Base-by-base conservation (phyloP, 139 green algal species). In the Haematococcus lacustris region DNA sequence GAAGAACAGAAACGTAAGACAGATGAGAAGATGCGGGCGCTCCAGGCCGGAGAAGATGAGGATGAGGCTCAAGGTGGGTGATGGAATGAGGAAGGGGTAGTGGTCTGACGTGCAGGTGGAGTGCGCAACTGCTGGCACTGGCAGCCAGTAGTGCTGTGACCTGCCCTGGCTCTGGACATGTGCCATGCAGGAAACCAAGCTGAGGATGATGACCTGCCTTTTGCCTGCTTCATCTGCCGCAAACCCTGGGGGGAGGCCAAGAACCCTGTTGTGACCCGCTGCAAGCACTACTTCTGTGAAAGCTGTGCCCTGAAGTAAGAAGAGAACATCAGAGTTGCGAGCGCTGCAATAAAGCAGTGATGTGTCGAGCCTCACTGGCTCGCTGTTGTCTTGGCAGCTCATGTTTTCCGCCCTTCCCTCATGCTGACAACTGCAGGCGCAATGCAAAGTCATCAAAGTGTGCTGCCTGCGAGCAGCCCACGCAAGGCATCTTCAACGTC, bases 201-300 rank as follows among this genome's bases (percentile, higher is more conserved):
- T n/a, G n/a, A n/a, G n/a, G 91, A 97, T 2, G 91, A 96, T 71
- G 90, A 90, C 38, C 76, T 99, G 70, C 94, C 94, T 21, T 98
- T 97, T 82, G 92, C 90, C 0, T 99, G 95, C 83, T 91, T 87
- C 75, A 94, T 94, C 51, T 99, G 95, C 79, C 71, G 93, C 2
- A 66, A 78, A 68, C 78, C 79, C 0, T 99, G 95, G 90, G 76
- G 81, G 33, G 85, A 97, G 51, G 83, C 79, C 40, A 79, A 85
- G 41, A 78, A 68, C 26, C 93, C 95, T 6, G 93, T 99, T 43
- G 88, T 97, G 21, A 99, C 95, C 0, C 73, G 64, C 1, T 99
- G 95, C 88, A 83, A 81, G 70, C 95, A 99, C 82, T 98, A 98
- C 77, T 99, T 99, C 66, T 99, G 95, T 70, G 94, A 98, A 73